Base-by-base conservation (phyloP, 345 rosid genomes). In the Eutrema heterophyllum region DNA sequence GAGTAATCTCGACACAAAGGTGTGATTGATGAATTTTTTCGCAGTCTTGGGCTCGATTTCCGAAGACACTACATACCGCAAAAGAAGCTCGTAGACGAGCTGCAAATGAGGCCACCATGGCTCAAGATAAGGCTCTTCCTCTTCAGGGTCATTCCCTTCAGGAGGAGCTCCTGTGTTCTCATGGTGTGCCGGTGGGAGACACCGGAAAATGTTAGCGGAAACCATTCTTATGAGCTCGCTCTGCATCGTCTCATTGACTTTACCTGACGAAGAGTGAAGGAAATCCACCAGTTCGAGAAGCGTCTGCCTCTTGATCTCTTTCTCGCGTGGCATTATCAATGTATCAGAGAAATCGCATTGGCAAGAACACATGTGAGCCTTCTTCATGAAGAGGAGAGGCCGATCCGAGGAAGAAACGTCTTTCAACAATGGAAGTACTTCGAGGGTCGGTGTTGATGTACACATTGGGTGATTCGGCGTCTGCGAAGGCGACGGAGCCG, bases 51-150 rank as follows among this genome's bases (percentile, higher is more conserved):
- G 64, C 44, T 79, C 83, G 8, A 79, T 82, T 9, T 80, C 85
- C 0, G 81, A 74, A 0, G 87, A 81, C 0, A 81, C 87, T 0
- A 84, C 79, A 46, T 81, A 79, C 0, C 87, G 72, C 48, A 81
- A 15, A 18, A 84, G 70, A 55, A 84, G 77, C 71, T 84, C 87
- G 54, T 84, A 84, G 1, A 84, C 77, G 15, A 79, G 71, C 64
- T 84, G 87, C 57, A 84, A 27, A 62, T 84, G 87, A 9, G 87
- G 83, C 84, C 87, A 84, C 40, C 78, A 72, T 8, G 87, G 87
- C 29, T 84, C 84, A 10, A 84, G 52, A 33, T 50, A 84, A 12
- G 81, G 68, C 66, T 84, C 87, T 9, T 84, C 87, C 49, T 84
- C 87, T 13, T 84, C 84, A 0, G 84, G 84, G 38, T 84, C 87